Base-by-base conservation (phyloP, 345 rosid genomes). In the Streptanthus diversifolius region DNA sequence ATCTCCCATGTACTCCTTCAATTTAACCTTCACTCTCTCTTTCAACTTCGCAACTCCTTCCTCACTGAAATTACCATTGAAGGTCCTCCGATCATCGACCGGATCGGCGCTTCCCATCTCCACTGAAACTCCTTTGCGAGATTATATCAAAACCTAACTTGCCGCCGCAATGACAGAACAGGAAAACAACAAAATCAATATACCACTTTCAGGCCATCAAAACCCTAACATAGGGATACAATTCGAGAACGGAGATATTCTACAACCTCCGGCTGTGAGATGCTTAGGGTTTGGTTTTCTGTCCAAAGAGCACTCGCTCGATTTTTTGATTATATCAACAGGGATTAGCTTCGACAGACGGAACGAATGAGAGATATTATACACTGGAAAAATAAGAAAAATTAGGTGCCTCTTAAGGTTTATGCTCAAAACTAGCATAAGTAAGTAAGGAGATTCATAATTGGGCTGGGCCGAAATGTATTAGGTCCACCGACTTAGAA, bases 1-100 rank as follows among this genome's bases (percentile, higher is more conserved):
- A 72, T 95, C 92, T 45, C 95, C 98, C 98, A 95, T 90, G 77
- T 82, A 90, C 83, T 95, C 97, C 85, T 92, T 90, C 58, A 95
- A 90, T 76, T 92, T 95, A 60, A 81, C 86, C 71, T 52, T 87
- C 51, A 95, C 90, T 63, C 57, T 72, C 21, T 86, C 87, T 77
- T 88, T 86, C 85, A 95, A 76, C 82, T 77, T 86, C 1, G 82
- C 82, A 30, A 78, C 92, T 68, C 99, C 99, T 14, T 86, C 92
- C 4, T 76, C 92, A n/a, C 82, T 85, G 78, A 88, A 90, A 79
- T 82, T 62, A 52, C 82, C 84, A 85, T 44, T 87, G 80, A 90
- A 88, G 60, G 89, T 87, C 70, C 82, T 87, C 70, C 82, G 85
- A 80, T 89, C 97, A 56, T 90, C 91, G 12, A 56, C 69, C 4